A percentile compares a stretch with the other conserved stretches of the same genome.
Evolutionary conservation across 2,329 filamentous ascomycete genomes (phyloP).

Genomic region (Plectosphaerella sp.): DNA sequence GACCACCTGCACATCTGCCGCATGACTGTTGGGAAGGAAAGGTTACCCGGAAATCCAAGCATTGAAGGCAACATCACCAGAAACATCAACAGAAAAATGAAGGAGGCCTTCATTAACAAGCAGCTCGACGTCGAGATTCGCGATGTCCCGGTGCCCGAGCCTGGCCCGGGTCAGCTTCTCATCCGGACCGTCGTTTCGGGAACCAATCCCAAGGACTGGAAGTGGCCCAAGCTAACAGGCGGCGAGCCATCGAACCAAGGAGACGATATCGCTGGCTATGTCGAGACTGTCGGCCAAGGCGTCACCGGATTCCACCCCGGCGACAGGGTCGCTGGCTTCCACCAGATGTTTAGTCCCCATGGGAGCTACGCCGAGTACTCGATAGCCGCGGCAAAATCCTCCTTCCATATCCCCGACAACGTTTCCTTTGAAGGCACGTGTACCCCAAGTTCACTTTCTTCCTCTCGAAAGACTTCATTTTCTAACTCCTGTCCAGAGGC

Average conservation of each 20-base stretch:
- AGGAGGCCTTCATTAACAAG: constrained; percentile 1
- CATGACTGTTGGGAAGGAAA: too few relatives aligned
- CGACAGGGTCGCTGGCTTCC: constrained; percentile 40
- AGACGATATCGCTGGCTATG: constrained; percentile 16
- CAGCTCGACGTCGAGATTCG: not conserved
- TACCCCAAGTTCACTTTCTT: too few relatives aligned
- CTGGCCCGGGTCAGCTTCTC: constrained; percentile 2
- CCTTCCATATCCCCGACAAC: constrained; percentile 45
- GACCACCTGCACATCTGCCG: too few relatives aligned
- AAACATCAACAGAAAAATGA: not conserved
- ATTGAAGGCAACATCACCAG: too few relatives aligned
- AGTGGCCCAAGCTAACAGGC: not conserved
- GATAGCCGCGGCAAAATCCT: constrained; percentile 48
- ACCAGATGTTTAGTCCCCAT: constrained; percentile 42
- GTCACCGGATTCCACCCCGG: constrained; percentile 20
- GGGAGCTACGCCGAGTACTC: constrained; percentile 58
- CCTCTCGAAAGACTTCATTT: too few relatives aligned
- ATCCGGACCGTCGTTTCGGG: constrained; percentile 9
- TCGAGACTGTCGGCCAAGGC: constrained; percentile 10
- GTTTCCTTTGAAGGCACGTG: constrained; percentile 37
- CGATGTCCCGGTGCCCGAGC: constrained; percentile 4
- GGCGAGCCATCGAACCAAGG: constrained; percentile 8
- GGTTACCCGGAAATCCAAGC: too few relatives aligned
- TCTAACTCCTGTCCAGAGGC: constrained; percentile 30
- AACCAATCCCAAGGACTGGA: constrained; percentile 20